Percentiles rank a stretch among this genome's conserved stretches.
Conservation (phyloP, 2,329 filamentous ascomycete species). For the Cladophialophora bantiana region DNA sequence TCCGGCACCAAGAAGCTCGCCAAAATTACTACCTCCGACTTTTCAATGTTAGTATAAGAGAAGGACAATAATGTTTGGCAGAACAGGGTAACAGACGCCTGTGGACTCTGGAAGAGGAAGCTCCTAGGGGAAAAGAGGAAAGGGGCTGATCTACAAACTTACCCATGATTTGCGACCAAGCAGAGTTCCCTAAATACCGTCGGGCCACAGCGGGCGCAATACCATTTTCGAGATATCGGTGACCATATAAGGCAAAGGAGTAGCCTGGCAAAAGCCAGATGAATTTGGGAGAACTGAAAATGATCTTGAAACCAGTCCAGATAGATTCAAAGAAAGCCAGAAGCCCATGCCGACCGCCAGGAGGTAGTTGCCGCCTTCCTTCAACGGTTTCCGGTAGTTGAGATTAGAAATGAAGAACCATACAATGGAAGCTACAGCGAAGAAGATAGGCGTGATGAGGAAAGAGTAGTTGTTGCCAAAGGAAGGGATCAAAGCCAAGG, state of each 20-base stretch:
- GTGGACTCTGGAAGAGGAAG: neutral
- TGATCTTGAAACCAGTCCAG: conserved; percentile 55
- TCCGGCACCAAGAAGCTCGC: conserved; percentile 58
- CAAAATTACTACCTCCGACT: conserved; percentile 59
- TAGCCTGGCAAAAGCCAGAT: conserved; percentile 60
- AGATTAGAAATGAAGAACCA: conserved; percentile 59
- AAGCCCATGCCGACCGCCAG: conserved; percentile 51
- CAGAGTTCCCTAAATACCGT: conserved; percentile 57
- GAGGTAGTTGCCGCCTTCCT: conserved; percentile 45
- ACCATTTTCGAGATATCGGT: conserved; percentile 60
- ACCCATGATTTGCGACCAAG: conserved; percentile 58
- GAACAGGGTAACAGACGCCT: neutral
- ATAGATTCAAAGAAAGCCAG: conserved; percentile 57
- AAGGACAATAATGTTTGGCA: neutral
- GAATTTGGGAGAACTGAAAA: conserved; percentile 57
- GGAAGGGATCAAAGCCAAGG: conserved; percentile 58
- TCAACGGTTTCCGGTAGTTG: conserved; percentile 41
- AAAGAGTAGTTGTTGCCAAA: conserved; percentile 62
- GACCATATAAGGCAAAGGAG: conserved; percentile 58
- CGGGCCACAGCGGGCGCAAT: conserved; percentile 56
- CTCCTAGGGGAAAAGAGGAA: neutral
- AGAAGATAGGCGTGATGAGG: conserved; percentile 59
- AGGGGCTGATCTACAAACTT: neutral
- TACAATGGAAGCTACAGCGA: conserved; percentile 49
- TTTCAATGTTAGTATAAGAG: neutral